Evolutionary conservation across 129 eudicot species (phyloP).

Genomic region (Centaurea solstitialis): DNA sequence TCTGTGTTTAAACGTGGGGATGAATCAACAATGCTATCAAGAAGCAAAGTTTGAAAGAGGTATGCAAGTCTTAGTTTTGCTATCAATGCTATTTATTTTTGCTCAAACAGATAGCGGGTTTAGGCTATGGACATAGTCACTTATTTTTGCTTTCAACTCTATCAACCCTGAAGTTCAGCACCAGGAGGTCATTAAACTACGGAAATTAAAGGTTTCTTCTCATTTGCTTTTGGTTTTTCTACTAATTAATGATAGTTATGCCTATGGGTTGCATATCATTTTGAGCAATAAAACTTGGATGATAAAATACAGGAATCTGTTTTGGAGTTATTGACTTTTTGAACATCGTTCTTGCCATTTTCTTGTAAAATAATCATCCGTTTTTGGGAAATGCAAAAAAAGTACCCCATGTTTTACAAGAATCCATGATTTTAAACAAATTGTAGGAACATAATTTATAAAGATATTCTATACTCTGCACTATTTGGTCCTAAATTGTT

Average conservation of each 20-base stretch:
- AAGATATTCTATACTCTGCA: neutral
- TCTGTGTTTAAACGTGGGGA: neutral
- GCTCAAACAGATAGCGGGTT: neutral
- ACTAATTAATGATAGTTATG: neutral
- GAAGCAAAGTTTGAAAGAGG: neutral
- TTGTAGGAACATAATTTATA: neutral
- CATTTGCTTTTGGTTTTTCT: neutral
- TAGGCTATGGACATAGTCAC: too few species aligned
- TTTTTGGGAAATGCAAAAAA: too few species aligned
- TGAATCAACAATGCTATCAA: neutral
- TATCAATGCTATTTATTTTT: neutral
- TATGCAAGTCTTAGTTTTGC: neutral
- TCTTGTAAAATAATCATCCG: too few species aligned
- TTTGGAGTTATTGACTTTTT: too few species aligned
- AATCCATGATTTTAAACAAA: neutral
- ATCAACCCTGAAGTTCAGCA: slow-evolving; percentile 75
- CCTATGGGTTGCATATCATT: neutral
- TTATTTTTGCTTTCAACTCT: too few species aligned
- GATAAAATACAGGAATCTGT: too few species aligned
- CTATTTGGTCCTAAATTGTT: neutral
- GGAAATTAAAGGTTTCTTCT: slow-evolving; percentile 84
- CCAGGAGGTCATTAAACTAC: slow-evolving; percentile 71
- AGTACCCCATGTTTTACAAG: neutral
- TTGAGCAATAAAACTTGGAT: too few species aligned
- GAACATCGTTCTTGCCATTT: too few species aligned